Conservation (phyloP, 2,329 filamentous ascomycete species). For the Dothistroma septosporum region DNA sequence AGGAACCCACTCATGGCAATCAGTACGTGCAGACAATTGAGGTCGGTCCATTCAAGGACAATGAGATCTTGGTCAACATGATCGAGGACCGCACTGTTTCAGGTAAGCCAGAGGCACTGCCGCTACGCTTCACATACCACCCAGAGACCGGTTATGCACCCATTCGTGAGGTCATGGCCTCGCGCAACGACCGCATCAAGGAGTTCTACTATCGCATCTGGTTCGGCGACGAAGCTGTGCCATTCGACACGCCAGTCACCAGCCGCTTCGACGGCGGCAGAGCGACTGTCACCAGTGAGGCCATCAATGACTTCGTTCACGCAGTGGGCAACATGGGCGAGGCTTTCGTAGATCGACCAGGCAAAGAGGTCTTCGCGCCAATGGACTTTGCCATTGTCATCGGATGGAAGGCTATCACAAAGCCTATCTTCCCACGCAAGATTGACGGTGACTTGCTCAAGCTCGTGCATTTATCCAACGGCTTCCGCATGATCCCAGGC, state of each 20-base stretch:
- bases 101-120: slow-evolving; percentile 74
- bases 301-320: slow-evolving; percentile 98
- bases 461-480: slow-evolving; percentile 93
- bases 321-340: slow-evolving; percentile 97
- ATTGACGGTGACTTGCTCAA: slow-evolving; percentile 96
- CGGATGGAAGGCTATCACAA: slow-evolving; percentile 83
- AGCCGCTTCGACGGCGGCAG: slow-evolving; percentile 87
- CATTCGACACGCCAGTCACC: slow-evolving; percentile 79
- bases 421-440: slow-evolving; percentile 94
- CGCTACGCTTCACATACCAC: slow-evolving; percentile 86
- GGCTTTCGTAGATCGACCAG: slow-evolving; percentile 91
- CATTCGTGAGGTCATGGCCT: slow-evolving; percentile 92
- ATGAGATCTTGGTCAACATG: slow-evolving; percentile 82
- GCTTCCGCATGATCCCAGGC: slow-evolving; percentile 96
- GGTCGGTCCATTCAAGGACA: slow-evolving; percentile 68
- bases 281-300: slow-evolving; percentile 80
- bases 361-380: slow-evolving; percentile 88
- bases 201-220: slow-evolving; percentile 98
- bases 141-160: slow-evolving; percentile 97
- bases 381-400: slow-evolving; percentile 70
- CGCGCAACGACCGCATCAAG: slow-evolving; percentile 96
- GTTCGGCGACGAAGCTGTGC: slow-evolving; percentile 83
- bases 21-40: slow-evolving; percentile 87
- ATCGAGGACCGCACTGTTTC: slow-evolving; percentile 89
- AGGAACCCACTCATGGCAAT: slow-evolving; percentile 79